These are phyloP conservation scores for Neurospora intermedia DNA, from an alignment of 495 filamentous ascomycete species.

Conservation along the genomic window DNA sequence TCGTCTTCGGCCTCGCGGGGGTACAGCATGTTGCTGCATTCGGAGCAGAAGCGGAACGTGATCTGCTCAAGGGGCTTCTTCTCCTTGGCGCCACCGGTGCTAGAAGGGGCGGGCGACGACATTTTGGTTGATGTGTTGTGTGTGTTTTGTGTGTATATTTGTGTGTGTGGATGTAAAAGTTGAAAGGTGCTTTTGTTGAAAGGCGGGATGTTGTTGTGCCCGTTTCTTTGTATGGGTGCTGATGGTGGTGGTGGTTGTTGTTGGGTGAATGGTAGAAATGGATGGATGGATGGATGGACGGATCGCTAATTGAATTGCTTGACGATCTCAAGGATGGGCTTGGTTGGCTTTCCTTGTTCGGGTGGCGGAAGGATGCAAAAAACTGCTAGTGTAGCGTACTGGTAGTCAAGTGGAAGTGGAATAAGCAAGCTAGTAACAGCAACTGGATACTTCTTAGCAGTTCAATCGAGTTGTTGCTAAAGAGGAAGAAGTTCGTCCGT, in stretches of 20 bases:
- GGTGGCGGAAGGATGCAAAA: background rate
- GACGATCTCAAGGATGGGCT: background rate
- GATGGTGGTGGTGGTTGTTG: background rate
- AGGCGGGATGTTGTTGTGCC: background rate
- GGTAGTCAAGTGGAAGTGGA: background rate
- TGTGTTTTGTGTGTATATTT: background rate
- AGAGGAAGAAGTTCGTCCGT: background rate
- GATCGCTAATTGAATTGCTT: background rate
- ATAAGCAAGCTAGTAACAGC: background rate
- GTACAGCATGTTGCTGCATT: constrained; percentile 98
- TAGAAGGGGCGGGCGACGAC: constrained; percentile 50
- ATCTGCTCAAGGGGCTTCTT: constrained; percentile 63
- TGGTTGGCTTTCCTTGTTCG: background rate
- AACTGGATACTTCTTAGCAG: background rate
- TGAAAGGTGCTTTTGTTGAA: background rate
- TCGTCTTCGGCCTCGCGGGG: constrained; percentile 73
- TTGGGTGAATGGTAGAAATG: background rate
- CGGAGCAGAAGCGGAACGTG: constrained; percentile 91
- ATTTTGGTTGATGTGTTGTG: constrained; percentile 23
- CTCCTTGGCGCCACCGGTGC: constrained; percentile 31
- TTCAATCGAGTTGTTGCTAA: background rate
- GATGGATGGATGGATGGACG: background rate
- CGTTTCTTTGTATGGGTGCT: background rate
- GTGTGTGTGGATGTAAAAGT: background rate
- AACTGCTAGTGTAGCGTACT: background rate